Evolutionary conservation across 768 basidiomycete species (phyloP), one percentile per base, ranked within the genome.

Genomic region (Clitopilus hobsonii): DNA sequence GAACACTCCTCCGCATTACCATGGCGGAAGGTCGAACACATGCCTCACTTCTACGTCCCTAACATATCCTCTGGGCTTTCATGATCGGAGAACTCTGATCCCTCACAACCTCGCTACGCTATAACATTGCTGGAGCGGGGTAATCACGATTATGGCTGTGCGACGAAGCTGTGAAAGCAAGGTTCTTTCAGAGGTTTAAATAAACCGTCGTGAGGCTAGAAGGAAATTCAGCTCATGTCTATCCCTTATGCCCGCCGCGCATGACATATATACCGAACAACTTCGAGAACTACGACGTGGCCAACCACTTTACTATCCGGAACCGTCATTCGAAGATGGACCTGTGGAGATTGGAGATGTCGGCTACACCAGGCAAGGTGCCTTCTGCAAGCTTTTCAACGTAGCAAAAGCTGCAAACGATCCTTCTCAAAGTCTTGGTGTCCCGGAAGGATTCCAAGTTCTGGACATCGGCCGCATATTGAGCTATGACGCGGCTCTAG

Each of bases 361-460:
- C 2, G 58, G 56, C 10, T 59, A 52, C 14, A n/a, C 53, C 1
- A 52, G 26, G 5, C 27, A 56, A 8, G 60, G 58, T 20, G 55
- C 55, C 11, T 62, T 62, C 22, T 54, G 38, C 18, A 38, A 52
- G 1, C 58, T 61, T 23, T 58, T 60, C 53, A 62, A 56, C 20
- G 51, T 53, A 5, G 48, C 60, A 13, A 47, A 22, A 27, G 13
- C 53, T 27, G 32, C 45, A 6, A 38, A 55, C 16, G 51, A 59
- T 28, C 58, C 60, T 1, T 5, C 38, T n/a, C 60, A 61, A 27
- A 6, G 26, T 1, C 29, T 51, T 28, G 58, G 58, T 1, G 56
- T 61, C 5, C 60, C 58, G 25, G 18, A 38, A n/a, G 48, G 24
- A 13, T 59, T 58, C 27, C 52, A 54, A 29, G 26, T 16, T 5